Percentiles rank a stretch among this genome's conserved stretches.
Conservation (phyloP, 169 alveolate species). For the Cryptosporidium muris region DNA sequence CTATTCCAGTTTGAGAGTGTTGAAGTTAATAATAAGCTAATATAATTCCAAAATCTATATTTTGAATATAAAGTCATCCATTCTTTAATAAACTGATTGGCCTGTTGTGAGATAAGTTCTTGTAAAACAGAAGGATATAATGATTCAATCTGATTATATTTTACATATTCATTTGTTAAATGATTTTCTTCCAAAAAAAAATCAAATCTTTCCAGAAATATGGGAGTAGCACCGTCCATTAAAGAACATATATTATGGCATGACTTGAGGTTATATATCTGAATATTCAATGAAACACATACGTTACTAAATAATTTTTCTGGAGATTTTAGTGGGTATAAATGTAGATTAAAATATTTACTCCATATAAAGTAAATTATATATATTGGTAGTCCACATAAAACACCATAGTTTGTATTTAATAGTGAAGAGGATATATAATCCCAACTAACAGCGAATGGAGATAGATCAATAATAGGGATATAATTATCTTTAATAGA, state of each 20-base stretch:
- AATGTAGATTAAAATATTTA: neutral
- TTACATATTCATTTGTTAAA: neutral
- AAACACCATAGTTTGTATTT: too few relatives aligned
- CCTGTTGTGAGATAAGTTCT: neutral
- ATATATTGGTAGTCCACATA: conserved; percentile 24
- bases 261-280: too few relatives aligned
- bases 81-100: conserved; percentile 2
- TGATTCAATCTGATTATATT: neutral
- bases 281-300: too few relatives aligned
- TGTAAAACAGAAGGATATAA: conserved; percentile 11
- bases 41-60: conserved; percentile 26
- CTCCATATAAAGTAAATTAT: conserved; percentile 17
- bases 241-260: too few relatives aligned
- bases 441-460: neutral
- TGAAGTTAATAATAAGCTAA: neutral
- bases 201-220: conserved; percentile 1
- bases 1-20: too few relatives aligned
- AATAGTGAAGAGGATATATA: too few relatives aligned
- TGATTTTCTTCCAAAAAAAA: neutral
- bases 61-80: conserved; percentile 31
- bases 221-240: too few relatives aligned
- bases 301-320: conserved; percentile 24
- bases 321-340: neutral
- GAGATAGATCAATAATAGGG: conserved; percentile 19
- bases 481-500: conserved; percentile 4